Evolutionary conservation across 768 basidiomycete species (phyloP), one percentile per base, ranked within the genome.

Genomic region (Lenzites betulinus): DNA sequence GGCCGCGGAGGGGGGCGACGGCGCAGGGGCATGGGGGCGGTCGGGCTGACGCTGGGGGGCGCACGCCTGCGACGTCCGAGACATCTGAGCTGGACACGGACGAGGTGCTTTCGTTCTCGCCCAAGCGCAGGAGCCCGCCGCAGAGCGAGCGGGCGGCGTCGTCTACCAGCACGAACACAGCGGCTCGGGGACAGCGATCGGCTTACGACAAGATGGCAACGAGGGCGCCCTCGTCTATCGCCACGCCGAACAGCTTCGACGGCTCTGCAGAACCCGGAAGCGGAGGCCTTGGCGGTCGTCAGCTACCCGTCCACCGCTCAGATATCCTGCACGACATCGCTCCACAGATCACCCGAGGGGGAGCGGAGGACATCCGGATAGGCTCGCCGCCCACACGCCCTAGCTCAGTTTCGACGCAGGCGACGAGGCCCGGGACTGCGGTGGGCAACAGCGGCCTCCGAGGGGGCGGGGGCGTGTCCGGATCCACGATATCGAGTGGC

Each of bases 91-190:
- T 71, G 36, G 89, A 91, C 75, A 84, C 84, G 58, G 88, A 90
- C 57, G 89, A 89, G 60, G 74, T 79, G 47, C 85, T 94, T 66
- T 89, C 85, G 28, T 89, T 94, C 71, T 78, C 88, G 35, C 81
- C 90, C 20, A 85, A 82, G 70, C 81, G 79, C 64, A 75, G 76
- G 48, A 58, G 62, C 25, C 66, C 68, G 25, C 65, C 58, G 42
- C 43, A 51, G n/a, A n/a, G n/a, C n/a, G n/a, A n/a, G n/a, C n/a
- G n/a, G n/a, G n/a, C n/a, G n/a, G 51, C 69, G 48, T 62, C 51
- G 47, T 61, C 39, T 54, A 55, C 38, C 58, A 54, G 69, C 47
- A 65, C 69, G 62, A 65, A n/a, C n/a, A n/a, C n/a, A n/a, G n/a
- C n/a, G n/a, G n/a, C 58, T 35, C 3, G 36, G 46, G 39, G 16